These are phyloP conservation scores for Yamadazyma sp. DNA, from an alignment of 1,139 yeast genomes.

Conservation along the genomic window DNA sequence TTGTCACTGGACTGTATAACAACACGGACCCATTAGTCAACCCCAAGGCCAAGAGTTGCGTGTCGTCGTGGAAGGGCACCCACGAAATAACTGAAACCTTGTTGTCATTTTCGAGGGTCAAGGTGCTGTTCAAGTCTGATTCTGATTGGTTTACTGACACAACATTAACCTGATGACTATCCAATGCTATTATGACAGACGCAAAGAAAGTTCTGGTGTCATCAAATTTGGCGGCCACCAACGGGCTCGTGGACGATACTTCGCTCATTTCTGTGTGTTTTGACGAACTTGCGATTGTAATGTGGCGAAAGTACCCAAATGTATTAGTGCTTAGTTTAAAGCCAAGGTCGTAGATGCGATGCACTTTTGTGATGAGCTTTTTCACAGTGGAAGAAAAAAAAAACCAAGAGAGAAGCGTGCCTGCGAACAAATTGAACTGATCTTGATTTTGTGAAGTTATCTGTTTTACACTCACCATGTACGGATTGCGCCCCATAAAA, in stretches of 20 bases:
- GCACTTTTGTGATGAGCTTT: constrained; percentile 5
- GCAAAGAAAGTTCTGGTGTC: constrained; percentile 62
- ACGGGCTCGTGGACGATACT: constrained; percentile 16
- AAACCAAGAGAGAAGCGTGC: constrained; percentile 2
- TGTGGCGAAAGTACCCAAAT: too few relatives aligned
- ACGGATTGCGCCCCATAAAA: too few relatives aligned
- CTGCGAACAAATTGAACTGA: constrained; percentile 1
- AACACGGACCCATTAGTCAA: constrained; percentile 65
- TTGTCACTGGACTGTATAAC: constrained; percentile 67
- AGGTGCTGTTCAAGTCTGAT: constrained; percentile 34
- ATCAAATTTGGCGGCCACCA: constrained; percentile 48
- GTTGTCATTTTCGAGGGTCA: constrained; percentile 56
- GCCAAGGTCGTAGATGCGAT: neutral
- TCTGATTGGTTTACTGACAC: constrained; percentile 46
- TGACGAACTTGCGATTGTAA: too few relatives aligned
- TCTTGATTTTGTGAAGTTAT: too few relatives aligned
- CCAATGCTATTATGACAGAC: constrained; percentile 67
- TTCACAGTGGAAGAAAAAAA: constrained; percentile 1
- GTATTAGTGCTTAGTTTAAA: too few relatives aligned
- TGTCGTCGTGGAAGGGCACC: constrained; percentile 45
- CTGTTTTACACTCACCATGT: too few relatives aligned
- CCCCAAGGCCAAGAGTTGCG: constrained; percentile 58
- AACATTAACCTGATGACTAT: constrained; percentile 70
- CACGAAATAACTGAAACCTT: constrained; percentile 57
- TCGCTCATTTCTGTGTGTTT: neutral